A percentile compares a stretch with the other conserved stretches of the same genome.
phyloP scores from a whole-genome alignment of 495 filamentous ascomycete species.

The Pseudevernia furfuracea region DNA sequence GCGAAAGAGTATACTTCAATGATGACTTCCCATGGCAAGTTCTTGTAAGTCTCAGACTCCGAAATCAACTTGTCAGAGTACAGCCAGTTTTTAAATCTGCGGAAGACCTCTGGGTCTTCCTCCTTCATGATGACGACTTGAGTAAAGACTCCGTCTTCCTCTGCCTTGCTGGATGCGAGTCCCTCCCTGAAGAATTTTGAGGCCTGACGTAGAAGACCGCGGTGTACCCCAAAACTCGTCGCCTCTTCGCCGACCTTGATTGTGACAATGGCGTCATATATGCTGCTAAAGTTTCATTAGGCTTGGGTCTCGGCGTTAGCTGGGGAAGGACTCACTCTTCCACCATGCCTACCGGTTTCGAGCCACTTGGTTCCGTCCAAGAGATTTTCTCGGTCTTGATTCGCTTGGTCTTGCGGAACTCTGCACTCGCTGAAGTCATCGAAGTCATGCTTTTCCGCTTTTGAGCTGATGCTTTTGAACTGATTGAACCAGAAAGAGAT shows the following conservation, averaged over 20 bases:
- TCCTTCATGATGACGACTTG: neutral
- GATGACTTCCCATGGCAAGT: neutral
- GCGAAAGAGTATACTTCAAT: conserved; percentile 15
- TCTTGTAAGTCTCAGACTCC: neutral
- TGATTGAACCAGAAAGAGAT: neutral
- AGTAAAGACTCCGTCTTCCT: neutral
- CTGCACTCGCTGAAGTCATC: neutral
- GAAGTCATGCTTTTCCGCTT: neutral
- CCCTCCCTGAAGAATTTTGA: neutral
- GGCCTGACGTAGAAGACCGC: neutral
- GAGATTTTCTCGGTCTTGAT: neutral
- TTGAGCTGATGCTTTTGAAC: neutral
- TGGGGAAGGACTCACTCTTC: neutral
- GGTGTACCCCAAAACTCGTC: neutral
- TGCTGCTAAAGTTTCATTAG: neutral
- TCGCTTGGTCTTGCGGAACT: neutral
- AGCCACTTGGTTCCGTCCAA: neutral
- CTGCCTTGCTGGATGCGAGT: neutral
- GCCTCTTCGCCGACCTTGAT: neutral
- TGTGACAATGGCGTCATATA: conserved; percentile 7
- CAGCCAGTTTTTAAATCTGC: conserved; percentile 11
- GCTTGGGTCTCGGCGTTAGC: neutral
- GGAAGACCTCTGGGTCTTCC: conserved; percentile 6
- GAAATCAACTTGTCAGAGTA: conserved; percentile 3
- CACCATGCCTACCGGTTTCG: neutral